A percentile compares a stretch with the other conserved stretches of the same genome.
Conservation (phyloP, 345 rosid genomes). For the Ceriops zippeliana region DNA sequence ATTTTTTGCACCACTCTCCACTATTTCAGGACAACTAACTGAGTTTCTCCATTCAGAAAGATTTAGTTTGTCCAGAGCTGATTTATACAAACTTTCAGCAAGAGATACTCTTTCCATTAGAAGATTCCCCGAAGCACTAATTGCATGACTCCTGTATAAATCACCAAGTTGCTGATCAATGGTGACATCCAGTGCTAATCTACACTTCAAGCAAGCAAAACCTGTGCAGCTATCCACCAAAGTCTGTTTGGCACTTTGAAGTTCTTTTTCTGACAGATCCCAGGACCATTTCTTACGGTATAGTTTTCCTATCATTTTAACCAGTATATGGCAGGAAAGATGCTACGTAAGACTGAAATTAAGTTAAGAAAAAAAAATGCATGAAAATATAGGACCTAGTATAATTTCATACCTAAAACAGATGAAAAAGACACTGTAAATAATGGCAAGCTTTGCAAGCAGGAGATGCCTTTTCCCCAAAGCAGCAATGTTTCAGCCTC, state of each 20-base stretch:
- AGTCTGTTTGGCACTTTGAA: slow-evolving; percentile 52
- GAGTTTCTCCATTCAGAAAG: slow-evolving; percentile 56
- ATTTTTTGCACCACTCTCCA: slow-evolving; percentile 24
- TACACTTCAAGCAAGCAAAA: slow-evolving; percentile 64
- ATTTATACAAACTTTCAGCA: slow-evolving; percentile 58
- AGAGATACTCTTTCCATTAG: slow-evolving; percentile 39
- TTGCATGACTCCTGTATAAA: slow-evolving; percentile 42
- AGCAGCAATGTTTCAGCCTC: slow-evolving; percentile 65
- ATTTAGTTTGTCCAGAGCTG: slow-evolving; percentile 59
- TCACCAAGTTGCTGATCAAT: slow-evolving; percentile 71
- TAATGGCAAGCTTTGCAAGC: slow-evolving; percentile 47
- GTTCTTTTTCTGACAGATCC: slow-evolving; percentile 68
- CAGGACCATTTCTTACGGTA: slow-evolving; percentile 57
- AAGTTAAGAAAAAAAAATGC: background rate
- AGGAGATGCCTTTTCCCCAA: slow-evolving; percentile 84
- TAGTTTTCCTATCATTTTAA: slow-evolving; percentile 48
- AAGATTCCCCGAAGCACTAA: slow-evolving; percentile 19
- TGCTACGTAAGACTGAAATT: slow-evolving; percentile 11
- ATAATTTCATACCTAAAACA: slow-evolving; percentile 52
- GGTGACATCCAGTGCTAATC: slow-evolving; percentile 54
- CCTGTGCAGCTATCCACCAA: slow-evolving; percentile 28
- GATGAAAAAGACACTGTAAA: slow-evolving; percentile 71
- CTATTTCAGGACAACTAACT: slow-evolving; percentile 33
- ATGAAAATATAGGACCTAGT: background rate
- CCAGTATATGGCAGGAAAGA: slow-evolving; percentile 12